A percentile compares a stretch with the other conserved stretches of the same genome.
These are phyloP conservation scores for Lipomyces chichibuensis DNA, from an alignment of 805 yeast species.

Conservation along the genomic window DNA sequence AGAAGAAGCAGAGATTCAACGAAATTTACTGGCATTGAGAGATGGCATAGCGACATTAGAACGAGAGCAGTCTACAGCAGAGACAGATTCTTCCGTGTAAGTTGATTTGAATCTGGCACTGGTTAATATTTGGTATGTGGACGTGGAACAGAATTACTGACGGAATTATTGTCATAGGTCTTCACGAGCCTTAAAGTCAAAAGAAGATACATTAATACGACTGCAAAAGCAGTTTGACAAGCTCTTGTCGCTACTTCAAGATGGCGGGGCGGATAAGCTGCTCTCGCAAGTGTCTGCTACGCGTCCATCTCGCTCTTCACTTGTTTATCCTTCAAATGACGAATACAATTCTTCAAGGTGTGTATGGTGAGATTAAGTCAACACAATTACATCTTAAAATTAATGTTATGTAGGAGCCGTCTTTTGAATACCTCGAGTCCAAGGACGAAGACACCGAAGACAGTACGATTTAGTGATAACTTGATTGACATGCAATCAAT, in stretches of 20 bases:
- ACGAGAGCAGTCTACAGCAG: conserved; percentile 33
- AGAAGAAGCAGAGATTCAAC: conserved; percentile 41
- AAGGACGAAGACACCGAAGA: conserved; percentile 22
- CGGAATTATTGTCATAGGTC: conserved; percentile 12
- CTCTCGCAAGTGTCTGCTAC: conserved; percentile 14
- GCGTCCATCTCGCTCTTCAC: conserved; percentile 22
- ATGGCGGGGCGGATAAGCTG: conserved; percentile 30
- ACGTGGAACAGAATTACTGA: not conserved
- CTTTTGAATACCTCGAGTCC: conserved; percentile 11
- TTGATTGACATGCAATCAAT: conserved; percentile 36
- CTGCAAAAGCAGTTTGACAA: conserved; percentile 35
- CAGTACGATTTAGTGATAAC: conserved; percentile 42
- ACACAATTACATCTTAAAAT: not conserved
- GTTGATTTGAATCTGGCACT: conserved; percentile 1
- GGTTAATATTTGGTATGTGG: not conserved
- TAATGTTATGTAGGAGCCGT: conserved; percentile 6
- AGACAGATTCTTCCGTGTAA: conserved; percentile 20
- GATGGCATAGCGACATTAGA: conserved; percentile 39
- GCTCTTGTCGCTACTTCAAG: conserved; percentile 28
- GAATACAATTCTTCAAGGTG: conserved; percentile 9
- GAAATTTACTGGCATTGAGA: conserved; percentile 36
- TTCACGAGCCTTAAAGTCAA: conserved; percentile 17
- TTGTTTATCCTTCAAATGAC: conserved; percentile 10
- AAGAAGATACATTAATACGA: conserved; percentile 29
- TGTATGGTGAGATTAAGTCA: not conserved